phyloP scores from a whole-genome alignment of 257 asterid genomes.

The Solanum chilense region DNA sequence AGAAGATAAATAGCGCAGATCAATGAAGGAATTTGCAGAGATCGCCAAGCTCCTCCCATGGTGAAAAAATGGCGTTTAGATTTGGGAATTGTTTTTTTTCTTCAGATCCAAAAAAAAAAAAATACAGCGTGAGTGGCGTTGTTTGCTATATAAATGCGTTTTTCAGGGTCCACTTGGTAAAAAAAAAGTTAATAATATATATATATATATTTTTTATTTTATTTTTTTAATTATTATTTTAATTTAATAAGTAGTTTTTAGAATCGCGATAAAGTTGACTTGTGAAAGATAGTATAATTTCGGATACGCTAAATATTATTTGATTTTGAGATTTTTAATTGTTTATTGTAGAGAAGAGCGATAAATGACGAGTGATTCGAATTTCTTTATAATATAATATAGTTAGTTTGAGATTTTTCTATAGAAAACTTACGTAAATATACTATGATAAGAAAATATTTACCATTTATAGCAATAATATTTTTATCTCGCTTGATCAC shows the following conservation, averaged over 20 bases:
- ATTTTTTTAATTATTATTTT: no score
- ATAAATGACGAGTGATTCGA: background rate
- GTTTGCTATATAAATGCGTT: background rate
- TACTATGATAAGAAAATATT: no score
- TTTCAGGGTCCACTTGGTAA: background rate
- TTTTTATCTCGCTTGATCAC: no score
- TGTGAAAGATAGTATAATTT: background rate
- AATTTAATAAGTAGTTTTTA: background rate
- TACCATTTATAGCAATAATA: no score
- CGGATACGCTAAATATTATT: background rate
- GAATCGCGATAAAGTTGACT: background rate
- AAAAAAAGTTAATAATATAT: background rate
- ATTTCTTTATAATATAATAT: background rate
- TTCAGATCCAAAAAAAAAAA: slow-evolving; percentile 2
- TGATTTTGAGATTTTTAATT: background rate
- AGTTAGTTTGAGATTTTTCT: background rate
- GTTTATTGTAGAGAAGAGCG: background rate
- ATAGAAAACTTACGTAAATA: no score
- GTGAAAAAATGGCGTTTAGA: background rate
- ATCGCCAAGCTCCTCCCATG: slow-evolving; percentile 13
- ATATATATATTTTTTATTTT: no score
- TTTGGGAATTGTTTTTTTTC: background rate
- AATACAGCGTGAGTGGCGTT: background rate
- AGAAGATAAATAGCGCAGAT: slow-evolving; percentile 12
- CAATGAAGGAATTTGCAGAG: background rate